Conservation (phyloP, 129 eudicot species). For the Cynara cardunculus region DNA sequence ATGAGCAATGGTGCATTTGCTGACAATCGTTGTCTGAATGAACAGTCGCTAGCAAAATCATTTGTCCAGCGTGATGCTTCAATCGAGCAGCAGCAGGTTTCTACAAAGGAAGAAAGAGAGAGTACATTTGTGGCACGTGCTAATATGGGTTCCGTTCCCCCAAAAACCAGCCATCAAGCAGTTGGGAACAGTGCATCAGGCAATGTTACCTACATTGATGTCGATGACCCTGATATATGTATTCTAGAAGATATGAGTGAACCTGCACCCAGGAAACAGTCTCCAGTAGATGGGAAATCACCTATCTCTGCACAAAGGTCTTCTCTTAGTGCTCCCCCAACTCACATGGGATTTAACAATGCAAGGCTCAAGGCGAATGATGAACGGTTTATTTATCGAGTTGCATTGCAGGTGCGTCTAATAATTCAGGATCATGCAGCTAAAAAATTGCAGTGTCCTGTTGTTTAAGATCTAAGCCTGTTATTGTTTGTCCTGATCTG, state of each 20-base stretch:
- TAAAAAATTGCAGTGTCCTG: neutral
- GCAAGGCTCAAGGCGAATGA: slow-evolving; percentile 49
- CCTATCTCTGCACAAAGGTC: slow-evolving; percentile 36
- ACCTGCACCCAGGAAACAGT: slow-evolving; percentile 37
- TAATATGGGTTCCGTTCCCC: slow-evolving; percentile 17
- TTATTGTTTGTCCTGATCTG: neutral
- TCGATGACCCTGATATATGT: slow-evolving; percentile 68
- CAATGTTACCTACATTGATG: slow-evolving; percentile 30
- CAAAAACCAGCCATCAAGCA: slow-evolving; percentile 30
- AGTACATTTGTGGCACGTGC: slow-evolving; percentile 16
- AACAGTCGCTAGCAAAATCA: slow-evolving; percentile 16
- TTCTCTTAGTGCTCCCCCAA: slow-evolving; percentile 22
- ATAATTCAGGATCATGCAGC: slow-evolving; percentile 1
- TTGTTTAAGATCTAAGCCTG: neutral
- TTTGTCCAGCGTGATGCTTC: slow-evolving; percentile 15
- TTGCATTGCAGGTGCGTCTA: slow-evolving; percentile 60
- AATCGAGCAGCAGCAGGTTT: slow-evolving; percentile 24
- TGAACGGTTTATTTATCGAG: slow-evolving; percentile 55
- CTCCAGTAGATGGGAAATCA: slow-evolving; percentile 32
- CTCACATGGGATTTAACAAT: slow-evolving; percentile 34
- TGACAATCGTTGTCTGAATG: slow-evolving; percentile 11
- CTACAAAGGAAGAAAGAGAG: slow-evolving; percentile 31
- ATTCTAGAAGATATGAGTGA: slow-evolving; percentile 79
- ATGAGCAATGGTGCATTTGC: slow-evolving; percentile 13
- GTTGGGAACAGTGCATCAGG: slow-evolving; percentile 16